These are phyloP conservation scores for Cladosporium sp. DNA, from an alignment of 2,329 filamentous ascomycete species.

Conservation along the genomic window DNA sequence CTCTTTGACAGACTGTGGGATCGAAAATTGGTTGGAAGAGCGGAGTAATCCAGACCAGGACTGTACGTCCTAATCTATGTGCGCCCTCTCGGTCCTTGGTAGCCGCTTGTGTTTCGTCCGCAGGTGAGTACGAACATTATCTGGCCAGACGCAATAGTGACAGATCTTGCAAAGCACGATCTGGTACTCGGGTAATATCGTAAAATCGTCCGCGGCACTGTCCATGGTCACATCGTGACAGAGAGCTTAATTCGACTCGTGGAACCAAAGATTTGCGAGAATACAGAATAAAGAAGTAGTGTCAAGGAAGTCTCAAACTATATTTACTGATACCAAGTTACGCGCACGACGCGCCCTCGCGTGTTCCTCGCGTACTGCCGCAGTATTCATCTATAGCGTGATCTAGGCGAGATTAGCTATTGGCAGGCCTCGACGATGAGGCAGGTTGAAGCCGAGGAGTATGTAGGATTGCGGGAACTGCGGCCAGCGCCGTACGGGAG, in stretches of 20 bases:
- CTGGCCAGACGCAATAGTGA: constrained; percentile 6
- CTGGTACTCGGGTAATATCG: neutral
- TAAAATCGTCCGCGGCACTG: neutral
- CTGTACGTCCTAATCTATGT: neutral
- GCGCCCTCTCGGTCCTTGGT: neutral
- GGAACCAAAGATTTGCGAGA: neutral
- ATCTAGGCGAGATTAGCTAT: neutral
- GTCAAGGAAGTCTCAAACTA: neutral
- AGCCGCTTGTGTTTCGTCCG: neutral
- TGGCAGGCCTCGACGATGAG: neutral
- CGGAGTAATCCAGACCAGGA: neutral
- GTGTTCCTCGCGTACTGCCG: neutral
- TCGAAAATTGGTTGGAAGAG: neutral
- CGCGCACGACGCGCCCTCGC: neutral
- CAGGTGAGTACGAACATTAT: constrained; percentile 1
- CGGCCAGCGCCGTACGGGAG: neutral
- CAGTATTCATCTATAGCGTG: neutral
- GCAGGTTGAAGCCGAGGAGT: neutral
- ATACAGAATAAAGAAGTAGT: neutral
- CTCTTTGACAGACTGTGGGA: neutral
- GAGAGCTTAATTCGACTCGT: neutral
- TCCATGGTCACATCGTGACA: neutral
- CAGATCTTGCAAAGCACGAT: neutral
- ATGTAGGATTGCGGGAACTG: neutral
- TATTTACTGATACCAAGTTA: neutral